Percentiles rank a stretch among this genome's conserved stretches.
Conservation (phyloP, 208 protist genomes). For the Paratrypanosoma confusum region DNA sequence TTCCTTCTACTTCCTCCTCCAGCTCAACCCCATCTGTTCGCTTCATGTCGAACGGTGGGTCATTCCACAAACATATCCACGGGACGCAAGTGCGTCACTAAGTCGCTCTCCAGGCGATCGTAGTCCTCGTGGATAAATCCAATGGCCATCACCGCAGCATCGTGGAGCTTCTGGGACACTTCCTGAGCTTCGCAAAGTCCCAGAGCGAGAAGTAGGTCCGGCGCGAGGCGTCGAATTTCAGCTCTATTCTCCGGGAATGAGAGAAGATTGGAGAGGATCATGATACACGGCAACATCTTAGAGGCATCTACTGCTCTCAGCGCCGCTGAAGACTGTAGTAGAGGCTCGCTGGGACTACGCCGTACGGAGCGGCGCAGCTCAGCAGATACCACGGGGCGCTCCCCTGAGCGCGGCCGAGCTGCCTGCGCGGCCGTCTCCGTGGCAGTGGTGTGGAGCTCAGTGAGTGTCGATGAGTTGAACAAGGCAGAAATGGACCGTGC, state of each 20-base stretch:
- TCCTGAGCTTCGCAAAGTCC: conserved; percentile 6
- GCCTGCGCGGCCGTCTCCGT: neutral
- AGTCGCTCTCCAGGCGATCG: neutral
- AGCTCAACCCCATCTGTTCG: neutral
- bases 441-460: neutral
- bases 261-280: conserved; percentile 14
- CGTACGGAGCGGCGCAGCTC: too few species aligned
- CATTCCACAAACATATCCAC: neutral
- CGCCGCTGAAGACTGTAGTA: too few species aligned
- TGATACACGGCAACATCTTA: conserved; percentile 2
- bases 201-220: conserved; percentile 5
- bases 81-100: conserved; percentile 1
- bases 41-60: neutral
- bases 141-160: conserved; percentile 4
- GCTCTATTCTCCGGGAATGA: conserved; percentile 10
- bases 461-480: neutral
- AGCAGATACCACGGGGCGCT: too few species aligned
- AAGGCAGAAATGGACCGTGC: neutral
- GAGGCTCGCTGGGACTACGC: too few species aligned
- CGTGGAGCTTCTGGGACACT: conserved; percentile 4
- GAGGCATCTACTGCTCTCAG: neutral
- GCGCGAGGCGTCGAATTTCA: conserved; percentile 3
- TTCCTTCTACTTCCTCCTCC: neutral
- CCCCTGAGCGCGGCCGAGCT: neutral
- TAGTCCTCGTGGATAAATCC: conserved; percentile 12